These are phyloP conservation scores for Pyronema domesticum DNA, from an alignment of 495 filamentous ascomycete species.

Conservation along the genomic window DNA sequence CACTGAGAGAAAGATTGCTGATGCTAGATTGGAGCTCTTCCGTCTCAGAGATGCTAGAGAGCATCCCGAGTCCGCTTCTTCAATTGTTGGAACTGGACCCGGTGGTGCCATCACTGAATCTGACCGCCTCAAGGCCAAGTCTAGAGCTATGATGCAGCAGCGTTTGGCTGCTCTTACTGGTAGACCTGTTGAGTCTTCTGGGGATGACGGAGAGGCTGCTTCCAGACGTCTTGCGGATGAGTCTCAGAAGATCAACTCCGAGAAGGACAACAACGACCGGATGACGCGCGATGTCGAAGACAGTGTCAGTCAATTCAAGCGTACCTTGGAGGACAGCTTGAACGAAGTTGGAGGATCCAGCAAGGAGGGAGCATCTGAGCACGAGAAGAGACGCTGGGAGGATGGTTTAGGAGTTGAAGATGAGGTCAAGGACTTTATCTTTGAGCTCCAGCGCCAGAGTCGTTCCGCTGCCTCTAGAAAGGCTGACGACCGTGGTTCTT, in stretches of 20 bases:
- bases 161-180: conserved; percentile 83
- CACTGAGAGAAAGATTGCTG: conserved; percentile 80
- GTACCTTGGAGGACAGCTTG: conserved; percentile 65
- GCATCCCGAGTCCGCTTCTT: conserved; percentile 62
- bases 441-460: conserved; percentile 73
- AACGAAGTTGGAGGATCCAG: conserved; percentile 55
- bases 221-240: conserved; percentile 74
- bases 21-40: conserved; percentile 87
- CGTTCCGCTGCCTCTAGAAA: conserved; percentile 54
- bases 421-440: conserved; percentile 92
- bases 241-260: conserved; percentile 55
- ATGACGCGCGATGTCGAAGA: conserved; percentile 97
- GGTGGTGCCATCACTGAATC: conserved; percentile 84
- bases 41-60: conserved; percentile 82
- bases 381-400: conserved; percentile 88
- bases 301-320: conserved; percentile 76
- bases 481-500: conserved; percentile 38
- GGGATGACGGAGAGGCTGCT: conserved; percentile 56
- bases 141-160: conserved; percentile 96
- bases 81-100: conserved; percentile 82
- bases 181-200: conserved; percentile 43
- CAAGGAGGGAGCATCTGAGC: conserved; percentile 40
- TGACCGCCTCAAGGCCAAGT: conserved; percentile 83
- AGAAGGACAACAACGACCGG: conserved; percentile 81
- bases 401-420: conserved; percentile 94